These are phyloP conservation scores for Neurospora pannonica DNA, from an alignment of 495 filamentous ascomycete species.

Conservation along the genomic window DNA sequence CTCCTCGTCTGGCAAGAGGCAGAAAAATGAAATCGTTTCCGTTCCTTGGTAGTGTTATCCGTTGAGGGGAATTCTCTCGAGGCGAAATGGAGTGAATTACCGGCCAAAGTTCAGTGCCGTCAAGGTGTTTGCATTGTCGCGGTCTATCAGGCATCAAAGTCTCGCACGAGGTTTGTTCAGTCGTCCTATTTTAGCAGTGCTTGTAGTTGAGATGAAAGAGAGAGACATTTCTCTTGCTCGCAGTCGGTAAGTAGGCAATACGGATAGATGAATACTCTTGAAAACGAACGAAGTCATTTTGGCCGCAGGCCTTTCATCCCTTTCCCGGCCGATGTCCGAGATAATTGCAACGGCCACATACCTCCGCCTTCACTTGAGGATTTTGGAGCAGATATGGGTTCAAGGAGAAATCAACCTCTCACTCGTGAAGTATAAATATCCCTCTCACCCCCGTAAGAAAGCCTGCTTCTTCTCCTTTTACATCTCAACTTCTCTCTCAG, in stretches of 20 bases:
- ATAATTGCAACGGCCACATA: neutral
- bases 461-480: neutral
- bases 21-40: neutral
- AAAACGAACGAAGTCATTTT: neutral
- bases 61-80: neutral
- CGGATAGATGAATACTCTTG: neutral
- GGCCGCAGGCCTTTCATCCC: neutral
- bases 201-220: neutral
- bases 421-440: neutral
- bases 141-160: neutral
- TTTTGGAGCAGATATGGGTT: neutral
- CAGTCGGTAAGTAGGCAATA: neutral
- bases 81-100: neutral
- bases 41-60: neutral
- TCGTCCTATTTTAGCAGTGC: neutral
- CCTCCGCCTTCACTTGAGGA: neutral
- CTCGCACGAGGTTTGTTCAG: no score
- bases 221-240: neutral
- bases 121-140: neutral
- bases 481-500: neutral
- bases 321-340: neutral
- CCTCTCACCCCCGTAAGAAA: neutral
- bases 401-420: neutral
- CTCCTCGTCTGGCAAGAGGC: no score
- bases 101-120: neutral